Conservation (phyloP, 495 filamentous ascomycete species). For the Jackrogersella multiformis region DNA sequence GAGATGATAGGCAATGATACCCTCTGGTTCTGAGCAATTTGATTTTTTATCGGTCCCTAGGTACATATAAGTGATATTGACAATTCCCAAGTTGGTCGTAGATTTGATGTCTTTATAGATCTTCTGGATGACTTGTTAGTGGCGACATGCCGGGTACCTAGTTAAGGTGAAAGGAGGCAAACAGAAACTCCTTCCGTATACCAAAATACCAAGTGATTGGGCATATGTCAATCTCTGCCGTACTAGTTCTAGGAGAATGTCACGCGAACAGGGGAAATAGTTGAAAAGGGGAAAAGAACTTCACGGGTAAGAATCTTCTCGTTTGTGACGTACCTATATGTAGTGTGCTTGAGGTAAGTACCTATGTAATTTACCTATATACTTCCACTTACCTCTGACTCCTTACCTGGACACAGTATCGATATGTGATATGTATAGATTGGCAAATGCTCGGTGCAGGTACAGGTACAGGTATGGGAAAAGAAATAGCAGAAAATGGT, state of each 20-base stretch:
- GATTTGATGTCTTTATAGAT: neutral
- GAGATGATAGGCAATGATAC: conserved; percentile 49
- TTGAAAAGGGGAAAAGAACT: conserved; percentile 12
- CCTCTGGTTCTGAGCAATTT: conserved; percentile 43
- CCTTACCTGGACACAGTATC: neutral
- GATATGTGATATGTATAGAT: too few relatives aligned
- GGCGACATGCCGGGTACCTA: neutral
- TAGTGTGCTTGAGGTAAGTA: neutral
- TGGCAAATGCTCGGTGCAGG: neutral
- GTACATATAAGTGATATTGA: neutral
- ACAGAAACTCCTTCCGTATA: neutral
- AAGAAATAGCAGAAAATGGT: neutral
- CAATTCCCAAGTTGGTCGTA: neutral
- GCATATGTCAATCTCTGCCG: conserved; percentile 27
- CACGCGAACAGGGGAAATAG: conserved; percentile 22
- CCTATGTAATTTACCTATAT: neutral
- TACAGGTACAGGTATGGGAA: too few relatives aligned
- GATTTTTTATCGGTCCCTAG: neutral
- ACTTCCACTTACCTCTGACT: too few relatives aligned
- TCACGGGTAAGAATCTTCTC: neutral
- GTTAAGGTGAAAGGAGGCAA: neutral
- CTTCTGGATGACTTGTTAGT: neutral
- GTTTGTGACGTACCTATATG: neutral
- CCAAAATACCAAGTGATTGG: conserved; percentile 13
- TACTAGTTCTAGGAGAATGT: conserved; percentile 14